Evolutionary conservation across 2,329 filamentous ascomycete species (phyloP).

Genomic region (Calonectria pauciramosa): DNA sequence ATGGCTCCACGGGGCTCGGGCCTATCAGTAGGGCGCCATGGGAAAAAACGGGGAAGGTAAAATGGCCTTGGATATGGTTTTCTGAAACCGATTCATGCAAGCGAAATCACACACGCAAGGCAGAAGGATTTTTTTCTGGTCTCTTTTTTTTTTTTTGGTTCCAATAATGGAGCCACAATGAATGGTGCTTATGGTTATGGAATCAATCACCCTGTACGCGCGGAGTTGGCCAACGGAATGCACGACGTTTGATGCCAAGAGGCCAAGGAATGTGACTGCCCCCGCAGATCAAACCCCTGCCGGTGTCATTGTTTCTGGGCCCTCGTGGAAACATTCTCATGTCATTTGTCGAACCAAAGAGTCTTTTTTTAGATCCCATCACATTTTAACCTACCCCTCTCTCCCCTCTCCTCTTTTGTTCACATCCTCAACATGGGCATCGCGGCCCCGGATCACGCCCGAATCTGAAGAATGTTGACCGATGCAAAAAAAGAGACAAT

Average conservation of each 20-base stretch:
- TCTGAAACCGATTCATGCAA: slow-evolving; percentile 2
- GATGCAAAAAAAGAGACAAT: neutral
- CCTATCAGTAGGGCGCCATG: neutral
- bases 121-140: neutral
- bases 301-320: neutral
- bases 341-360: neutral
- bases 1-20: neutral
- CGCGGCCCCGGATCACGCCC: neutral
- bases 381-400: neutral
- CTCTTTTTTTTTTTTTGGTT: neutral
- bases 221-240: neutral
- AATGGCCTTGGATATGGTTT: neutral
- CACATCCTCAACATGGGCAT: neutral
- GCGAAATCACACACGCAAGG: neutral
- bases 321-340: neutral
- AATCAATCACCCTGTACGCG: neutral
- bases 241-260: neutral
- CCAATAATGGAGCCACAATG: neutral
- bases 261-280: slow-evolving; percentile 10
- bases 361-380: neutral
- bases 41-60: neutral
- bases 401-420: neutral
- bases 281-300: neutral
- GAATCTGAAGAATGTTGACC: neutral
- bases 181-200: neutral